Base-by-base conservation (phyloP, 192 early-diverging fungal species). In the Coemansia sp. region DNA sequence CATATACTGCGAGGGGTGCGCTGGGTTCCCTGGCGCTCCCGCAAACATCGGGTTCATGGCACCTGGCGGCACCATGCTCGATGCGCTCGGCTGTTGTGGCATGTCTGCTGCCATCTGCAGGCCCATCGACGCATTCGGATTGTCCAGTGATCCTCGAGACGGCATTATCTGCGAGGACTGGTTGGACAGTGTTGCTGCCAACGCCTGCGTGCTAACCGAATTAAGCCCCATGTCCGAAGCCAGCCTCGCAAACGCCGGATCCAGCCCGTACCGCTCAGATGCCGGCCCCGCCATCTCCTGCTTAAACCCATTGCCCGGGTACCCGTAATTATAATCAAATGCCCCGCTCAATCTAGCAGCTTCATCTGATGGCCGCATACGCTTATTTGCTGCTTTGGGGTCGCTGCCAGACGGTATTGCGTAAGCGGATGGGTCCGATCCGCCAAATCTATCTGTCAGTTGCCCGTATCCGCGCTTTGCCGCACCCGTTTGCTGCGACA, bases 181-280 rank as follows among this genome's bases (percentile, higher is more conserved):
- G 23, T 55, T 61, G 8, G 72, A 55, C 19, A 76, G 54, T 2
- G 66, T 61, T 5, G 56, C 65, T 2, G 72, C 66, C 20, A 76
- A 15, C 1, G 40, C 63, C 30, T 65, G 72, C 12, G 58, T 61
- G 19, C 54, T 64, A 8, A 53, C 59, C n/a, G 72, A 28, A 26
- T 76, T 63, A 15, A 76, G 39, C 2, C 66, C 66, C 61, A 76
- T 76, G 58, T 61, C 61, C 2, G 72, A 69, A 9, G 66, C 65
- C 18, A 76, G 46, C 3, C 58, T 61, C 0, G 55, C 72, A 50
- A 76, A 65, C 3, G 57, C 50, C 5, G 53, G 41, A 13, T 60
- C 57, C 43, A 75, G 36, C 0, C 33, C 15, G 33, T 59, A 65
- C 3, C 41, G 19, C n/a, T 44, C 37, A 18, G 57, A 18, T 35